These are phyloP conservation scores for Rhizophora apiculata DNA, from an alignment of 345 rosid genomes.

Conservation along the genomic window DNA sequence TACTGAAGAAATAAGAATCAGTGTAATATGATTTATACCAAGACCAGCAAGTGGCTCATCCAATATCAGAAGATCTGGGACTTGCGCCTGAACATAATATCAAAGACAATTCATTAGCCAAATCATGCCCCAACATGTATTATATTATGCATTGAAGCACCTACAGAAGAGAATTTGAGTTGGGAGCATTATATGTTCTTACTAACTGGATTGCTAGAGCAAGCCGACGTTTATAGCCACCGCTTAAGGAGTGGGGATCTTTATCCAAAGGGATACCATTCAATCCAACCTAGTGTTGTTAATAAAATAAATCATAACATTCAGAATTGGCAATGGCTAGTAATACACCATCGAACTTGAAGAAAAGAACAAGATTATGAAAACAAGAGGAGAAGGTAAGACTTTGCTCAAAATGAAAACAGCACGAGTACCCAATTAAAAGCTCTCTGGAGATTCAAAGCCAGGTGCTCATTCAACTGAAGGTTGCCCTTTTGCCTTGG, in stretches of 20 bases:
- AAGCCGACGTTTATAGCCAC: conserved; percentile 91
- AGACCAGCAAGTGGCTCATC: conserved; percentile 99
- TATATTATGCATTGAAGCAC: neutral
- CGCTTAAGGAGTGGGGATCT: conserved; percentile 87
- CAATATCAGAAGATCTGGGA: conserved; percentile 76
- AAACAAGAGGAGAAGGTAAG: conserved; percentile 3
- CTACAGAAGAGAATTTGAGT: neutral
- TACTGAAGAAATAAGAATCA: conserved; percentile 11
- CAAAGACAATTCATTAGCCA: conserved; percentile 6
- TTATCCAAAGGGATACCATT: conserved; percentile 69
- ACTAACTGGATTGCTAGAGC: conserved; percentile 91
- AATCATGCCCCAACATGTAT: neutral
- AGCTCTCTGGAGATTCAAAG: conserved; percentile 77
- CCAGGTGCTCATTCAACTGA: conserved; percentile 60
- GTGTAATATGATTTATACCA: conserved; percentile 49
- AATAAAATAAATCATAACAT: conserved; percentile 12
- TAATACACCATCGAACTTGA: neutral
- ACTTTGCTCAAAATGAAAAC: conserved; percentile 14
- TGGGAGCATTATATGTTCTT: conserved; percentile 22
- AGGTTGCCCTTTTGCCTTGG: conserved; percentile 69
- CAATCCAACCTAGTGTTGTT: conserved; percentile 69
- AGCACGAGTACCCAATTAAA: conserved; percentile 62
- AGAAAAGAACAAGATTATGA: neutral
- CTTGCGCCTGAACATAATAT: conserved; percentile 58
- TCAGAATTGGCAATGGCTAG: conserved; percentile 5